A percentile compares a stretch with the other conserved stretches of the same genome.
phyloP scores from a whole-genome alignment of 495 filamentous ascomycete genomes.

The Trichoderma erinaceum region DNA sequence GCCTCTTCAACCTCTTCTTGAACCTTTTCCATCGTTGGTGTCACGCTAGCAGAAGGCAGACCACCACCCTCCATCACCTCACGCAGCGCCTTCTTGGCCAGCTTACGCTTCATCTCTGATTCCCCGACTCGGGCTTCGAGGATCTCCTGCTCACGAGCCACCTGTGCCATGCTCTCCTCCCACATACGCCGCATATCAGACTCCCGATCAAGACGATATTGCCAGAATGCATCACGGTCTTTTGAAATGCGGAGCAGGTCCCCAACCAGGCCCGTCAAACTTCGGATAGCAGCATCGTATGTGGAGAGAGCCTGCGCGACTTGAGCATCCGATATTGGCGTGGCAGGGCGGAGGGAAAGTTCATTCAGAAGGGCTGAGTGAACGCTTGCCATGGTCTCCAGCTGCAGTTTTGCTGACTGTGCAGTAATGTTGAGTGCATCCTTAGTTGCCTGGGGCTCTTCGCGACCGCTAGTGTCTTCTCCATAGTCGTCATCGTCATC shows the following conservation, averaged over 20 bases:
- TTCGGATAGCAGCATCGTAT: constrained; percentile 58
- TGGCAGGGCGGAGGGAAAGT: constrained; percentile 57
- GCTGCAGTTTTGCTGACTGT: constrained; percentile 85
- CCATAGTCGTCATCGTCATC: constrained; percentile 81
- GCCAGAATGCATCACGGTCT: constrained; percentile 94
- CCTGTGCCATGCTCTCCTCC: constrained; percentile 96
- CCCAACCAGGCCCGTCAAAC: constrained; percentile 76
- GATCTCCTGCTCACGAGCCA: constrained; percentile 88
- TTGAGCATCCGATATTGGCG: constrained; percentile 66
- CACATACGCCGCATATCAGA: constrained; percentile 84
- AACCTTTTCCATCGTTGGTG: constrained; percentile 28
- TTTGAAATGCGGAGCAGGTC: constrained; percentile 85
- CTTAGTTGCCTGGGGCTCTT: constrained; percentile 64
- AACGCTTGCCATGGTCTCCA: constrained; percentile 81
- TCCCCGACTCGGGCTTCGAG: constrained; percentile 82
- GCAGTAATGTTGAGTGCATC: constrained; percentile 95
- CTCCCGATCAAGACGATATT: constrained; percentile 86
- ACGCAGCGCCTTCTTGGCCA: constrained; percentile 81
- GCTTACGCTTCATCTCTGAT: constrained; percentile 80
- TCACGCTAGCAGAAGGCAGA: constrained; percentile 40
- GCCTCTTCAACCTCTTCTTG: constrained; percentile 28
- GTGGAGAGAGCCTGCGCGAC: constrained; percentile 65
- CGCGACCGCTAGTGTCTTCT: constrained; percentile 75
- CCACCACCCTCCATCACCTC: constrained; percentile 68
- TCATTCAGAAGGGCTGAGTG: constrained; percentile 74